Conservation (phyloP, 495 filamentous ascomycete genomes). For the Penicillium bialowiezense region DNA sequence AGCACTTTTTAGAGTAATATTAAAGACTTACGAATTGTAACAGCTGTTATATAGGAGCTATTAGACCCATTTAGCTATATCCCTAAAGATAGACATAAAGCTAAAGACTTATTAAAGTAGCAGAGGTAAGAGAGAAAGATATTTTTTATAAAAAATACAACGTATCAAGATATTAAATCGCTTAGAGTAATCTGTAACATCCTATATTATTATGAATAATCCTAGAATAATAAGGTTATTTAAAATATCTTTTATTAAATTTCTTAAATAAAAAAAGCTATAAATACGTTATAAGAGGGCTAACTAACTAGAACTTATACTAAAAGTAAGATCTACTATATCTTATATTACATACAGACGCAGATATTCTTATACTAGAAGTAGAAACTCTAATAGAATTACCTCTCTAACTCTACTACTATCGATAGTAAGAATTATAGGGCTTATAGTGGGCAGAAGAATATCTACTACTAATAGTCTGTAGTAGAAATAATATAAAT, state of each 20-base stretch:
- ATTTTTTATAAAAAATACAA: conserved; percentile 21
- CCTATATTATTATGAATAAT: conserved; percentile 22
- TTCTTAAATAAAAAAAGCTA: neutral
- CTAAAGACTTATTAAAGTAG: conserved; percentile 9
- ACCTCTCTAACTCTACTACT: conserved; percentile 30
- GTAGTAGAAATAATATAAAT: conserved; percentile 15
- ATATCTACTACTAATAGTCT: conserved; percentile 18
- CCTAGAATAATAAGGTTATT: conserved; percentile 29
- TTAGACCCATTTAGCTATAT: conserved; percentile 16
- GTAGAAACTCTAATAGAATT: conserved; percentile 31
- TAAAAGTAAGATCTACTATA: conserved; percentile 30
- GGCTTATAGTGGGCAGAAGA: conserved; percentile 31
- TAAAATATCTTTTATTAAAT: conserved; percentile 4
- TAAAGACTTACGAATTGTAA: conserved; percentile 25
- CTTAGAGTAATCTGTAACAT: conserved; percentile 16
- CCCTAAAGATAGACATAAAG: conserved; percentile 12
- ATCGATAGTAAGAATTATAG: conserved; percentile 34
- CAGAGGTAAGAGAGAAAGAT: conserved; percentile 2
- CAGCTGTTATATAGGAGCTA: conserved; percentile 28
- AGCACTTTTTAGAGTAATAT: conserved; percentile 20
- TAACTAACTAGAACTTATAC: conserved; percentile 31
- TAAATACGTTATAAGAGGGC: neutral
- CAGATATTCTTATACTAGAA: conserved; percentile 28
- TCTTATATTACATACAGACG: conserved; percentile 22
- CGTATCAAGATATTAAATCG: conserved; percentile 26